Base-by-base conservation (phyloP, 208 protist species). In the Trypanosoma caninum region DNA sequence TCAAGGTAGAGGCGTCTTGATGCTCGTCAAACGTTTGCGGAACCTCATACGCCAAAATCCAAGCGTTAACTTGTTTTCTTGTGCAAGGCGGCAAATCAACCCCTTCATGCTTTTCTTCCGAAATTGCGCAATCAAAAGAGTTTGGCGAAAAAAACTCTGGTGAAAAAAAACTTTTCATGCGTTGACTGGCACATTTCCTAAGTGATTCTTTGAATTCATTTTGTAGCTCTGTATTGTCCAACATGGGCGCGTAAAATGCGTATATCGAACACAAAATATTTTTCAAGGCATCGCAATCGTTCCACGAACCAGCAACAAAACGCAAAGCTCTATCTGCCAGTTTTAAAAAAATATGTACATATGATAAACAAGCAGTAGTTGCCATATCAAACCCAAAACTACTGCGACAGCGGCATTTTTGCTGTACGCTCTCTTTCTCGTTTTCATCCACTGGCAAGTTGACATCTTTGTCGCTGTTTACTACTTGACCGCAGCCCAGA, bases 81-180 rank as follows among this genome's bases (percentile, higher is more conserved):
- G 16, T 58, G 38, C 35, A 53, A 25, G 59, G 59, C n/a, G 59
- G 59, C 13, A 65, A 22, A 35, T 65, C 59, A 27, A 23, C 51
- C 1, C 41, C 48, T 28, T 53, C 57, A 37, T 45, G 23, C 9
- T 23, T 27, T 20, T 65, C 22, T 3, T 23, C 37, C 22, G 56
- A 33, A 18, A 48, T 16, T 35, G 11, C 38, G n/a, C n/a, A n/a
- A n/a, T n/a, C n/a, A n/a, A n/a, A n/a, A n/a, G n/a, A n/a, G n/a
- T n/a, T n/a, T n/a, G n/a, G n/a, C n/a, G n/a, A n/a, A n/a, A n/a
- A n/a, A n/a, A n/a, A n/a, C n/a, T n/a, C n/a, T n/a, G 25, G 0
- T 3, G 6, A 2, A 28, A 46, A 45, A 44, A 14, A 53, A 25
- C 27, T 50, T 11, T 25, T 52, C 23, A 72, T 23, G 16, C 38